Conservation (phyloP, 257 asterid species). For the Solanum habrochaites region DNA sequence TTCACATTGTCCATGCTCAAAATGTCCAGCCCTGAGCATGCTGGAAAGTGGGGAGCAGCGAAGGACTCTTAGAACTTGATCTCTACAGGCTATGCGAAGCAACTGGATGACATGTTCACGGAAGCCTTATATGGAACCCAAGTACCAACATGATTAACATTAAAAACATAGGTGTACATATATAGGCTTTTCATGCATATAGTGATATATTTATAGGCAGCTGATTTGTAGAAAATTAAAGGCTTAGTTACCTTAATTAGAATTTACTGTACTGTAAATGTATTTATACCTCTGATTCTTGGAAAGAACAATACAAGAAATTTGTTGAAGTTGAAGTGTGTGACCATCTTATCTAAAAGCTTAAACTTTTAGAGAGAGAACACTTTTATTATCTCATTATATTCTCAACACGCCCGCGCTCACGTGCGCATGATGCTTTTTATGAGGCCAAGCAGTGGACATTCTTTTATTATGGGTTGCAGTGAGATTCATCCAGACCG, state of each 20-base stretch:
- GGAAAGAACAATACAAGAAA: not conserved
- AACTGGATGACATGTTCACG: not conserved
- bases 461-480: not conserved
- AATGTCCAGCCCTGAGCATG: not conserved
- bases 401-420: not conserved
- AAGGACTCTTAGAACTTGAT: not conserved
- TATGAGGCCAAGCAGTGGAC: not conserved
- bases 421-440: not conserved
- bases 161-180: not conserved
- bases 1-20: not conserved
- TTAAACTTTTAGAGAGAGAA: not conserved
- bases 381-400: not conserved
- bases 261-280: not conserved
- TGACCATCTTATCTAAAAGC: not conserved
- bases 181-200: not conserved
- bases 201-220: not conserved
- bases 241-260: not conserved
- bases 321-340: not conserved
- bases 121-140: not conserved
- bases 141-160: not conserved
- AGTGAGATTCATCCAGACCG: not conserved
- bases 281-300: not conserved
- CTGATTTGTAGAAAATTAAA: not conserved
- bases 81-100: not conserved
- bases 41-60: not conserved